phyloP scores from a whole-genome alignment of 495 filamentous ascomycete genomes.

The Cetradonia linearis region DNA sequence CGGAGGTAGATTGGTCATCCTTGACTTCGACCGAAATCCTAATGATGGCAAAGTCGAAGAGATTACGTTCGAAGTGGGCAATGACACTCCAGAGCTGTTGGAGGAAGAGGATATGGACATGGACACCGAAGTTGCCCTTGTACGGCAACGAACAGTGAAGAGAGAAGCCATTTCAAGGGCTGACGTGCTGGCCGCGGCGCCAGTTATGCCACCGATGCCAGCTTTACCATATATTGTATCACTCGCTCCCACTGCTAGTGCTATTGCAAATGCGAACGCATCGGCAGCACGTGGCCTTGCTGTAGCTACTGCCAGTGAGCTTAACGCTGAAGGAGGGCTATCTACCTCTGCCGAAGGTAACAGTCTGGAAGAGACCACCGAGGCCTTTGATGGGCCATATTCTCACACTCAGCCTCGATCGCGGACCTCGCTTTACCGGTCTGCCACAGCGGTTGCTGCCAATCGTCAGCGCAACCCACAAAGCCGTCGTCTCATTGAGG shows the following conservation, averaged over 20 bases:
- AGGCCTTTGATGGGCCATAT: conserved; percentile 54
- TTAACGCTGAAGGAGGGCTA: conserved; percentile 1
- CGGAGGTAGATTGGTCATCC: conserved; percentile 64
- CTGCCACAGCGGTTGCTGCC: conserved; percentile 66
- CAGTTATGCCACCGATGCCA: conserved; percentile 19
- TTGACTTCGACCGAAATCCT: conserved; percentile 61
- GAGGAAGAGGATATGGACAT: conserved; percentile 68
- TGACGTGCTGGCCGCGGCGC: conserved; percentile 21
- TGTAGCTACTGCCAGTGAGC: not conserved
- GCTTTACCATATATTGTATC: conserved; percentile 17
- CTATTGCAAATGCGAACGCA: conserved; percentile 15
- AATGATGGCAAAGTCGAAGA: conserved; percentile 45
- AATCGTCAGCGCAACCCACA: conserved; percentile 51
- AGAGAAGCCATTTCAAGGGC: conserved; percentile 16
- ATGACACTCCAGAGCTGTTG: conserved; percentile 54
- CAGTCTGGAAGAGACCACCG: conserved; percentile 24
- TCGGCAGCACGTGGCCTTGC: not conserved
- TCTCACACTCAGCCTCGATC: conserved; percentile 71
- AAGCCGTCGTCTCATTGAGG: conserved; percentile 27
- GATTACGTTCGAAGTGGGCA: conserved; percentile 65
- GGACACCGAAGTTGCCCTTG: conserved; percentile 73
- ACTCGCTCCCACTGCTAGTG: conserved; percentile 19
- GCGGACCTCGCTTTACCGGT: conserved; percentile 61
- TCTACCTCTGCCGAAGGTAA: conserved; percentile 19
- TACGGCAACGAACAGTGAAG: conserved; percentile 53